Conservation (phyloP, 495 filamentous ascomycete species). For the Neurospora sp. region DNA sequence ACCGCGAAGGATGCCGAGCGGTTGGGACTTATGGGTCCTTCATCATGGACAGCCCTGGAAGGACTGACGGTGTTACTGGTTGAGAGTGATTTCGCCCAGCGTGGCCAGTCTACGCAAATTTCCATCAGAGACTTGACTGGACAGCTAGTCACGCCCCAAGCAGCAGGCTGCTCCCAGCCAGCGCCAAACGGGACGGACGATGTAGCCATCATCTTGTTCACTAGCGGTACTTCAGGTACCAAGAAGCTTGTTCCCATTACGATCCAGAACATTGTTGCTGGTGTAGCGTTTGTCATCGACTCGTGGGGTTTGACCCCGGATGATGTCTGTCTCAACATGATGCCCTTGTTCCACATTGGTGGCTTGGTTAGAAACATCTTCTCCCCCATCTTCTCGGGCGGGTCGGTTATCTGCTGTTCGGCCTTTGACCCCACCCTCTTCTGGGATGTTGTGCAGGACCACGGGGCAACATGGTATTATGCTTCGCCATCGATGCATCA, state of each 20-base stretch:
- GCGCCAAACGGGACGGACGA: constrained; percentile 15
- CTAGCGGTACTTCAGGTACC: constrained; percentile 36
- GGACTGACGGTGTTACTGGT: neutral
- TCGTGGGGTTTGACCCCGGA: constrained; percentile 26
- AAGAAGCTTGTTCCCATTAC: constrained; percentile 37
- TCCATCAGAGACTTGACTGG: neutral
- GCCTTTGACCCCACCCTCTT: constrained; percentile 39
- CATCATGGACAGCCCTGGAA: neutral
- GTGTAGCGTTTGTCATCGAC: constrained; percentile 30
- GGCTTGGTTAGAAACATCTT: constrained; percentile 33
- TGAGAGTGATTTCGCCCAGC: neutral
- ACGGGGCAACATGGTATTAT: constrained; percentile 37
- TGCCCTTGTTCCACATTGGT: constrained; percentile 39
- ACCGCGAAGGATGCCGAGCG: constrained; percentile 4
- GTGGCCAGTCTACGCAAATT: neutral
- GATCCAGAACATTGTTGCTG: constrained; percentile 25
- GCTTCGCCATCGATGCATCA: constrained; percentile 41
- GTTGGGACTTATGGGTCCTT: neutral
- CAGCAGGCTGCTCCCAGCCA: neutral
- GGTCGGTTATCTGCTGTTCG: constrained; percentile 33
- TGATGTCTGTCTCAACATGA: constrained; percentile 36
- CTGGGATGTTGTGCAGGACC: constrained; percentile 34
- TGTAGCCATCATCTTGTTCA: constrained; percentile 34
- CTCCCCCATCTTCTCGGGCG: constrained; percentile 30
- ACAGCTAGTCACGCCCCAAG: neutral